Evolutionary conservation across 495 filamentous ascomycete species (phyloP), one percentile per base, ranked within the genome.

Genomic region (Xylaria acuta): DNA sequence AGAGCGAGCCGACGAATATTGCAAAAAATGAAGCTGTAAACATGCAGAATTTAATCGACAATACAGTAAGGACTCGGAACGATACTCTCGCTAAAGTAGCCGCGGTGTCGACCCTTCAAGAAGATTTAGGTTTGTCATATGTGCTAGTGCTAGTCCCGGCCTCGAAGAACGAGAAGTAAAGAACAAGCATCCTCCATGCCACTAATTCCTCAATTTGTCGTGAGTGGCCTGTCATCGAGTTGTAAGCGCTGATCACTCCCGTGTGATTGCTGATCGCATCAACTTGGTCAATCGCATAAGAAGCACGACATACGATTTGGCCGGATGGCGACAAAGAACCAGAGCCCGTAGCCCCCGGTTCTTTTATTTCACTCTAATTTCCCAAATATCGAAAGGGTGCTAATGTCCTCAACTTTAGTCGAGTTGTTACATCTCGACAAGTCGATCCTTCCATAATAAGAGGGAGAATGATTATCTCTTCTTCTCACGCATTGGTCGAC

Each of bases 231-330:
- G 30, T 38, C 30, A 1, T 60, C 1, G 58, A 34, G 1, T 60
- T 60, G 1, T 32, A 60, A 18, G 40, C 32, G 34, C 20, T 9
- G 11, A 60, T 20, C 9, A 60, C 58, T 1, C 18, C 58, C 16
- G 58, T 60, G 16, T 60, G 58, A 60, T 60, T 60, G 32, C 58
- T 60, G 12, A 38, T 41, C 18, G 43, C 59, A 11, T 63, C 36
- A 22, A 63, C 59, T 14, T 5, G 18, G 36, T 25, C 2, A 25
- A 63, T 41, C 1, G 18, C 12, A 25, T 63, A 63, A 12, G 59
- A 41, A 9, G 59, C 36, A 27, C 22, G 18, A 27, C 59, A 63
- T 3, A 43, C 12, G 3, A 63, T 40, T 8, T 63, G 59, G 18
- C 38, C 6, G 25, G 59, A 63, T 14, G 25, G 59, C 5, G 12